Conservation (phyloP, 2,329 filamentous ascomycete species). For the Pezizomycotina sp. region DNA sequence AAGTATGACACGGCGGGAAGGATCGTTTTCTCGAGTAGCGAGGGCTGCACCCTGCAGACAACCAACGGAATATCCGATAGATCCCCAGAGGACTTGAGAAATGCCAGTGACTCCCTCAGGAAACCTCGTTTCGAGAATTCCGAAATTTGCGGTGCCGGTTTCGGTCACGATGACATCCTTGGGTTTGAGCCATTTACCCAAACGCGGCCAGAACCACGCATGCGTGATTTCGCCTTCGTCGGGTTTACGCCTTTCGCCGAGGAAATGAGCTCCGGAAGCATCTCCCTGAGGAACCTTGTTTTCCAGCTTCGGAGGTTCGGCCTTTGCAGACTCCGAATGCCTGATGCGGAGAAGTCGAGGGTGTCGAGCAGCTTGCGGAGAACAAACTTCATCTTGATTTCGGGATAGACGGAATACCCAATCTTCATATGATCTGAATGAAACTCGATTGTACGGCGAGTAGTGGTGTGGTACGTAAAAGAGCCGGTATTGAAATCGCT, state of each 20-base stretch:
- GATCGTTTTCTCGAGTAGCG: constrained; percentile 48
- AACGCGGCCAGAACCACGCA: constrained; percentile 58
- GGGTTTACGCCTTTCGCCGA: too few relatives aligned
- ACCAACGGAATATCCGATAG: constrained; percentile 49
- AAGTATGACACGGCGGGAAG: constrained; percentile 51
- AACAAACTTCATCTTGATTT: constrained; percentile 61
- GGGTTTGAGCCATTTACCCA: constrained; percentile 54
- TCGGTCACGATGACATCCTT: constrained; percentile 71
- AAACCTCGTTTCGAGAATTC: constrained; percentile 72
- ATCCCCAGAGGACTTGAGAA: constrained; percentile 59
- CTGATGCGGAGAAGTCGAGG: constrained; percentile 15
- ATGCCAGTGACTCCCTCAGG: constrained; percentile 61
- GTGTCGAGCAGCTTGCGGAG: constrained; percentile 43
- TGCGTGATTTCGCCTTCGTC: constrained; percentile 42
- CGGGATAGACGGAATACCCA: constrained; percentile 61
- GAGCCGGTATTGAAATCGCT: constrained; percentile 70
- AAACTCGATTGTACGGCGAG: constrained; percentile 65
- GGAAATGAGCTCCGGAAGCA: constrained; percentile 28
- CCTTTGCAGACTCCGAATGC: constrained; percentile 15
- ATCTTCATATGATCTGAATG: constrained; percentile 56
- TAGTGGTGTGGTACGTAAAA: constrained; percentile 62
- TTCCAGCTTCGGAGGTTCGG: constrained; percentile 29
- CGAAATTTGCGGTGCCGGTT: constrained; percentile 76
- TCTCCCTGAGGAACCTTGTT: constrained; percentile 35
- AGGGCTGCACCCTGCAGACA: constrained; percentile 53